Base-by-base conservation (phyloP, 2,329 filamentous ascomycete genomes). In the Pyrenochaeta sp. region DNA sequence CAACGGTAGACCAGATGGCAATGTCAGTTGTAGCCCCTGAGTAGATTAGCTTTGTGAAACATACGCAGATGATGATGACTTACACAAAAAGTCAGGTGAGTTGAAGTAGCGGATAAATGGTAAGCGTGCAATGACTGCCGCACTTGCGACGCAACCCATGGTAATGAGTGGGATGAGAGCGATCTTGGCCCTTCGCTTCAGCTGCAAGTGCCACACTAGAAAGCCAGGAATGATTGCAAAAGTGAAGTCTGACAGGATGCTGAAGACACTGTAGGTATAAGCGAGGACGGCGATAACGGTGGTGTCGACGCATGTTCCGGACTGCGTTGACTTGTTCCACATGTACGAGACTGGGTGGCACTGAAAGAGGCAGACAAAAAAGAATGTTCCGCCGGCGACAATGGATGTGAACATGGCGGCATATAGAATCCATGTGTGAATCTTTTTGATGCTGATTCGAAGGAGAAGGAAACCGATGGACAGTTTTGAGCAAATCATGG, bases 301-400 rank as follows among this genome's bases (percentile, higher is more conserved):
- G 9, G 67, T 67, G 47, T 77, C 58, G 33, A 81, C 66, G 57
- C 82, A 84, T 1, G 61, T 72, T 2, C 81, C 81, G 0, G 63
- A 41, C 2, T 67, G 63, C 14, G 47, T 40, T 11, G 75, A 63
- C 54, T 75, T 77, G 11, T 73, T 65, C 80, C 82, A 85, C 61
- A 84, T 84, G 58, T 77, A 81, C 1, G 73, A 75, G 1, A 80
- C 61, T 0, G 83, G 83, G 0, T 67, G 67, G 70, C 83, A 85
- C 57, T 84, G 82, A 45, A 85, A 79, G 0, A 81, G 55, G 15
- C 79, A 76, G 50, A 83, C 66, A 59, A 83, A 78, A 69, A 81
- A 80, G 59, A 77, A 77, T 27, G 69, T 60, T 10, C 65, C 49
- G 23, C 73, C 71, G 61, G 78, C 80, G 5, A 73, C 47, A 7